Conservation (phyloP, 2,329 filamentous ascomycete species). For the Leptosphaerulina australis region DNA sequence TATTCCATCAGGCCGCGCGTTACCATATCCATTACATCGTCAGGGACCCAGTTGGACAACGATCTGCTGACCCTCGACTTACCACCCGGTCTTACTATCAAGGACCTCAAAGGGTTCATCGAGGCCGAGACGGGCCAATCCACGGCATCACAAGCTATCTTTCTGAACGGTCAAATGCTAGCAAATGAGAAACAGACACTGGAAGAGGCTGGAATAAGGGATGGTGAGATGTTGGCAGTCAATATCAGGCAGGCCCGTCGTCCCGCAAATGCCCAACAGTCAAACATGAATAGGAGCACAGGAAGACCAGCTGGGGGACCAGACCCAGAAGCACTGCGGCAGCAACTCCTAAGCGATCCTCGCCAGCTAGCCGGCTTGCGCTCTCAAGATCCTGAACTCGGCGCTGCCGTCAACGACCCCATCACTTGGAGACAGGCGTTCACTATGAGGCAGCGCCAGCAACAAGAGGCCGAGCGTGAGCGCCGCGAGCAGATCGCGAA, state of each 20-base stretch:
- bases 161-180: conserved; percentile 85
- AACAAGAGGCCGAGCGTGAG: conserved; percentile 74
- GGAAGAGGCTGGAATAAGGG: conserved; percentile 76
- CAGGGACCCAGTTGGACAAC: conserved; percentile 68
- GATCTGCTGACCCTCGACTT: conserved; percentile 84
- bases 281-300: conserved; percentile 36
- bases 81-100: conserved; percentile 79
- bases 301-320: conserved; percentile 20
- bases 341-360: conserved; percentile 82
- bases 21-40: conserved; percentile 82
- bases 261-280: conserved; percentile 17
- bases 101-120: conserved; percentile 85
- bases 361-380: conserved; percentile 72
- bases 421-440: conserved; percentile 77
- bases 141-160: conserved; percentile 77
- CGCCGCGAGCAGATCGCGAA: conserved; percentile 82
- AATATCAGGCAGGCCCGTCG: conserved; percentile 62
- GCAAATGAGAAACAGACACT: conserved; percentile 79
- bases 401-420: conserved; percentile 75
- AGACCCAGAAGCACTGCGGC: conserved; percentile 79
- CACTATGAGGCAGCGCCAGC: conserved; percentile 69
- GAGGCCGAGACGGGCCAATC: conserved; percentile 81
- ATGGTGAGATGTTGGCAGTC: conserved; percentile 91
- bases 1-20: conserved; percentile 70
- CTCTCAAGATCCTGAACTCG: conserved; percentile 76